Evolutionary conservation across 1,284 basidiomycete species (phyloP).

Genomic region (Rhodotorula sp.): DNA sequence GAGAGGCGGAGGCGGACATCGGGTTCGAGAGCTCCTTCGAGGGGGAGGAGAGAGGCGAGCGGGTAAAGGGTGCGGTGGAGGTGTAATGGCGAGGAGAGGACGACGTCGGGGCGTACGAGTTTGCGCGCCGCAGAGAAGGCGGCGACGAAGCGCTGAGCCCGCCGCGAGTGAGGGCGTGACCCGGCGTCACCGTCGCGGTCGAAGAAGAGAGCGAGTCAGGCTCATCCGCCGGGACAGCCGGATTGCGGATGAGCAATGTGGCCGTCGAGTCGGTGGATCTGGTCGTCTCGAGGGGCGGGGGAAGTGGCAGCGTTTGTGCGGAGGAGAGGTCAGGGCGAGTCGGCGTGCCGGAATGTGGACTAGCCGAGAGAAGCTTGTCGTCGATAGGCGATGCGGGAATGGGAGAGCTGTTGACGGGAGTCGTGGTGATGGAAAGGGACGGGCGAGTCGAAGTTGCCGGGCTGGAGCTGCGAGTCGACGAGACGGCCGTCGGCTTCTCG

Average conservation of each 20-base stretch:
- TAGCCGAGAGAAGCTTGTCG: background rate
- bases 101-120: constrained; percentile 17
- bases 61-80: constrained; percentile 1
- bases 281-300: constrained; percentile 4
- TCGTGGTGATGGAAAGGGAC: constrained; percentile 18
- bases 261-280: constrained; percentile 3
- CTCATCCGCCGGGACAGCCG: background rate
- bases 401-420: background rate
- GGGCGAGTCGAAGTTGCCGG: background rate
- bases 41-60: constrained; percentile 15
- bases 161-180: background rate
- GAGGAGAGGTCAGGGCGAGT: background rate
- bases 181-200: background rate
- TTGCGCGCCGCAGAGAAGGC: constrained; percentile 12
- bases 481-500: background rate
- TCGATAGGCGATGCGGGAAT: constrained; percentile 1
- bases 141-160: constrained; percentile 10
- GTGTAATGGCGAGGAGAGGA: background rate
- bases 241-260: background rate
- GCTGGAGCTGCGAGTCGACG: background rate
- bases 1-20: background rate
- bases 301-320: background rate
- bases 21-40: constrained; percentile 2
- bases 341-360: background rate
- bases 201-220: background rate